Evolutionary conservation across 345 rosid species (phyloP).

Genomic region (Odontarrhena argentea): DNA sequence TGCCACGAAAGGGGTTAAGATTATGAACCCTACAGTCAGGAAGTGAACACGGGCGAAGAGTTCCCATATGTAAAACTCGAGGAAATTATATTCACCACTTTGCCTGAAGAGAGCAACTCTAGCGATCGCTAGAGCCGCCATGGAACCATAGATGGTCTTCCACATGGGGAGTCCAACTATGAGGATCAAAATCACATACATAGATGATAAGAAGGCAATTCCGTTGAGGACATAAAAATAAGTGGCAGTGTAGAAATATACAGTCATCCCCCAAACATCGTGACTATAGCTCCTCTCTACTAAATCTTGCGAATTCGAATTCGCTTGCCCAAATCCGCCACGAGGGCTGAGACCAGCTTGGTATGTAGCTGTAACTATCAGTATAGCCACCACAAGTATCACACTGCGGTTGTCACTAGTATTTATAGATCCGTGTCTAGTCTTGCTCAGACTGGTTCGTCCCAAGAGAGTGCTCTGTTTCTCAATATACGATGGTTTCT

Average conservation of each 20-base stretch:
- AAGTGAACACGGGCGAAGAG: neutral
- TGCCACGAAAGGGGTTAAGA: neutral
- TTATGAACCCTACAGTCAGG: neutral
- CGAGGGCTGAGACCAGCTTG: conserved; percentile 44
- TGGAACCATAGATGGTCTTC: conserved; percentile 1
- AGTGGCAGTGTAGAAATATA: neutral
- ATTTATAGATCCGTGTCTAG: neutral
- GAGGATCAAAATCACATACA: conserved; percentile 30
- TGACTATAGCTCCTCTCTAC: neutral
- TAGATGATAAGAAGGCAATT: conserved; percentile 28
- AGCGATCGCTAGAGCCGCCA: conserved; percentile 18
- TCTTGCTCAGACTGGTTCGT: neutral
- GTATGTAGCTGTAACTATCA: conserved; percentile 47
- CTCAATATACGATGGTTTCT: conserved; percentile 10
- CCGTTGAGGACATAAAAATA: conserved; percentile 27
- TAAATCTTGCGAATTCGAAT: neutral
- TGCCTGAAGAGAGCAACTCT: neutral
- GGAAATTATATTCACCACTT: neutral
- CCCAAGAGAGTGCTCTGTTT: conserved; percentile 22
- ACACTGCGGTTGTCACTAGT: neutral
- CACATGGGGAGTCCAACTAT: conserved; percentile 35
- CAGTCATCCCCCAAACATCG: conserved; percentile 27
- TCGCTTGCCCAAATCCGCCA: conserved; percentile 38
- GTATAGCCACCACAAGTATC: conserved; percentile 43
- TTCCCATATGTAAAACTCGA: neutral